phyloP scores from a whole-genome alignment of 1,139 yeast species.

The Blastobotrys proliferans region DNA sequence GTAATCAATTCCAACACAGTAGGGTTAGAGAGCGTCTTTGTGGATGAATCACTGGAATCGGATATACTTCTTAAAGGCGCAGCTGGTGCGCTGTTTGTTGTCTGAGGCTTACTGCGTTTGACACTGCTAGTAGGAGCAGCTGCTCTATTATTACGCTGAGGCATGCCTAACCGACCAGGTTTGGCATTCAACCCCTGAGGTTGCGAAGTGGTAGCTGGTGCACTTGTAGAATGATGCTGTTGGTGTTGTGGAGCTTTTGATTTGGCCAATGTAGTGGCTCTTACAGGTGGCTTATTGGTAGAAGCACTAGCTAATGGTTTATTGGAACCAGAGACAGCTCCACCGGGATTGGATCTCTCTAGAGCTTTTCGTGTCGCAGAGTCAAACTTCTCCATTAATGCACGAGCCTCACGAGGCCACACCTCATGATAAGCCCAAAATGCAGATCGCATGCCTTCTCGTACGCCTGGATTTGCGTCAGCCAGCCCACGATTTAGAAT shows the following conservation, averaged over 20 bases:
- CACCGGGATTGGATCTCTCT: constrained; percentile 43
- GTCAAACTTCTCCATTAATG: constrained; percentile 41
- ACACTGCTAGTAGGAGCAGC: not conserved
- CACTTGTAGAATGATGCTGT: constrained; percentile 1
- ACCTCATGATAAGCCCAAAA: constrained; percentile 64
- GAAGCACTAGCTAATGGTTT: constrained; percentile 22
- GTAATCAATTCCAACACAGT: constrained; percentile 20
- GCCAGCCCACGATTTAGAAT: constrained; percentile 57
- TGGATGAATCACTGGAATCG: not conserved
- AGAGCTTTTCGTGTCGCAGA: constrained; percentile 51
- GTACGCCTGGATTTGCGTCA: constrained; percentile 78
- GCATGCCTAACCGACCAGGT: constrained; percentile 15
- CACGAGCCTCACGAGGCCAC: constrained; percentile 43
- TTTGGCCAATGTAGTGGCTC: constrained; percentile 1
- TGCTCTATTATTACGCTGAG: constrained; percentile 11
- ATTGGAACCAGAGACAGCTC: not conserved
- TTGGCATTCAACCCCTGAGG: constrained; percentile 7
- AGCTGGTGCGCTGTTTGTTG: constrained; percentile 7
- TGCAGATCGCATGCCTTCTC: constrained; percentile 68
- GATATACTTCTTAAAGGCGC: constrained; percentile 1
- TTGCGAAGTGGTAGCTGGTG: not conserved
- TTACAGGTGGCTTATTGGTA: constrained; percentile 20
- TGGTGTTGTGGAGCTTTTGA: constrained; percentile 6
- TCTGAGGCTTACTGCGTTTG: not conserved
- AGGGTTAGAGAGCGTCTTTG: constrained; percentile 5